Evolutionary conservation across 176 grass and related monocot genomes (phyloP).

Genomic region (Poa pratensis): DNA sequence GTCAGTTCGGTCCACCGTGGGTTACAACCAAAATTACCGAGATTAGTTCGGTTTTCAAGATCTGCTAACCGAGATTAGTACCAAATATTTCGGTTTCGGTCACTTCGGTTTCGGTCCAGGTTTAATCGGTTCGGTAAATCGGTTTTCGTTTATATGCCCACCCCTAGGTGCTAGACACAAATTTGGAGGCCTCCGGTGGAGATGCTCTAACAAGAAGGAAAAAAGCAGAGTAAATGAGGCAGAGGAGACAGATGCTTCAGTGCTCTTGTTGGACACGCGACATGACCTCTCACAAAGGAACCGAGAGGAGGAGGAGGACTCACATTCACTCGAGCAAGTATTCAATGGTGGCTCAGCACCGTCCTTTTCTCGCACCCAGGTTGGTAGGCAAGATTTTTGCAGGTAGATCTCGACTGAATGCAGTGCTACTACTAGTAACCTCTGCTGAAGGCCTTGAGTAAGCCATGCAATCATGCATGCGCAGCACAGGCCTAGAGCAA

Average conservation of each 20-base stretch:
- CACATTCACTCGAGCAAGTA: constrained; percentile 23
- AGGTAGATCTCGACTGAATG: constrained; percentile 17
- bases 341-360: constrained; percentile 39
- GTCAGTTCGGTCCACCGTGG: too few species aligned
- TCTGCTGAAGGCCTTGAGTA: neutral
- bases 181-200: too few species aligned
- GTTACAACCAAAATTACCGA: too few species aligned
- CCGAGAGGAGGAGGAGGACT: neutral
- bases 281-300: neutral
- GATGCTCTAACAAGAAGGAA: too few species aligned
- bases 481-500: neutral
- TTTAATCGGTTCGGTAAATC: too few species aligned
- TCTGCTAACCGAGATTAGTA: too few species aligned
- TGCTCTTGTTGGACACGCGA: constrained; percentile 12
- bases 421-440: neutral
- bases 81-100: too few species aligned
- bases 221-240: neutral
- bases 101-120: too few species aligned
- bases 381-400: constrained; percentile 43
- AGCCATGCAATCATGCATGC: constrained; percentile 29
- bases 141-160: too few species aligned
- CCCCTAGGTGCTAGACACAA: too few species aligned
- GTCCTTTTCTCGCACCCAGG: constrained; percentile 45
- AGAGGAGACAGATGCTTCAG: constrained; percentile 23
- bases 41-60: too few species aligned